A percentile compares a stretch with the other conserved stretches of the same genome.
Evolutionary conservation across 2,329 filamentous ascomycete genomes (phyloP).

Genomic region (Hymenoscyphus scutula): DNA sequence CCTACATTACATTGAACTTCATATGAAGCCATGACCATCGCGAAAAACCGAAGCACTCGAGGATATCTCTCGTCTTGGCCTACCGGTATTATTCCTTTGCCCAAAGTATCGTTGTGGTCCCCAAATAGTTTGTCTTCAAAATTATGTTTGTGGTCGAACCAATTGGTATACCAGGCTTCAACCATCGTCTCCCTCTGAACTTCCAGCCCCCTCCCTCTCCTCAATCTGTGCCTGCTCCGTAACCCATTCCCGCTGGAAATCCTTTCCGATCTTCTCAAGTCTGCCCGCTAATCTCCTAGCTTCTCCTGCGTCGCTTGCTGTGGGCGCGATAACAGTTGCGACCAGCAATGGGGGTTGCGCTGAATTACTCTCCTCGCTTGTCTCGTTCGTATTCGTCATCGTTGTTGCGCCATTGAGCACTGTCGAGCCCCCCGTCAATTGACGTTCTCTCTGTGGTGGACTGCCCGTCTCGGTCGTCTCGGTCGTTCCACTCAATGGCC

Average conservation of each 20-base stretch:
- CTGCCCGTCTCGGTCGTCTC: constrained; percentile 5
- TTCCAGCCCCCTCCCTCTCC: constrained; percentile 14
- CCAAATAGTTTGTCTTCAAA: background rate
- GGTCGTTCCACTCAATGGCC: constrained; percentile 26
- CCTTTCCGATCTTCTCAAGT: constrained; percentile 53
- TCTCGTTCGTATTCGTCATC: constrained; percentile 14
- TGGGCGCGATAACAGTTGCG: constrained; percentile 52
- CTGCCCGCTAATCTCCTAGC: constrained; percentile 52
- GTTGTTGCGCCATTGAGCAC: constrained; percentile 19
- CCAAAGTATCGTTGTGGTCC: background rate
- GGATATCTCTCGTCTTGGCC: background rate
- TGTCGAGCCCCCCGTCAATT: constrained; percentile 13
- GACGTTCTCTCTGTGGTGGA: constrained; percentile 10
- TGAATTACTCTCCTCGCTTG: constrained; percentile 12
- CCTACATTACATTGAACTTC: background rate
- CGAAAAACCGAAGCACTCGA: background rate
- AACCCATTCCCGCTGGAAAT: constrained; percentile 54
- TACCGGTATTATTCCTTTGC: background rate
- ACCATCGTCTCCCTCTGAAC: constrained; percentile 17
- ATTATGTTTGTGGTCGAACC: background rate
- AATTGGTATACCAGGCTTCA: background rate
- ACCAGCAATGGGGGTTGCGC: constrained; percentile 51
- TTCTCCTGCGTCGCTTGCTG: constrained; percentile 47
- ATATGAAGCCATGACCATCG: background rate
- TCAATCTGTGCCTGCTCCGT: constrained; percentile 32